Base-by-base conservation (phyloP, 2,329 filamentous ascomycete species). In the Cytospora chrysosperma region DNA sequence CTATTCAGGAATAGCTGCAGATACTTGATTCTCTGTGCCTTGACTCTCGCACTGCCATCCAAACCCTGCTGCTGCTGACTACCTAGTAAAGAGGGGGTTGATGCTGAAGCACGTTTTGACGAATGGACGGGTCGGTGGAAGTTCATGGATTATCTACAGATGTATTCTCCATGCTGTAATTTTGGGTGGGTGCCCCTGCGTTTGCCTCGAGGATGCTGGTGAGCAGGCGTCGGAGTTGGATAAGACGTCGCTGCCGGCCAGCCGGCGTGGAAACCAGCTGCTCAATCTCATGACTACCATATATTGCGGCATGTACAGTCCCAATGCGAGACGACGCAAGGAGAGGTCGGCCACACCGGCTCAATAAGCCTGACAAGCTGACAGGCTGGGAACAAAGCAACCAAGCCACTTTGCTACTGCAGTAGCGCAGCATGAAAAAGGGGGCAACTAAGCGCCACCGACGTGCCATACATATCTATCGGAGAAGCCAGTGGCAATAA, bases 31-130 rank as follows among this genome's bases (percentile, higher is more conserved):
- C 53, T 57, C 59, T 27, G 15, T 15, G 2, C 9, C 37, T 8
- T 26, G 21, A 37, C 50, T 50, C 47, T 62, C 62, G 62, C 62
- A 64, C 62, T 64, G 63, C 62, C 55, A 27, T 26, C 12, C n/a
- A n/a, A 40, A 27, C n/a, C n/a, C 17, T 43, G 19, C 40, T 21
- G 19, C 21, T 43, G 34, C 5, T 37, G 34, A 12, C 34, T 37
- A n/a, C n/a, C n/a, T n/a, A n/a, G 34, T 37, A 43, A 8, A 7
- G 40, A 21, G 40, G 40, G n/a, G n/a, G n/a, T n/a, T 15, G n/a
- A 47, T 24, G n/a, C n/a, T 13, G 43, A 21, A 15, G 9, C 43
- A 21, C 4, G n/a, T 21, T 24, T n/a, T n/a, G n/a, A n/a, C n/a
- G n/a, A n/a, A n/a, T n/a, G n/a, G n/a, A n/a, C n/a, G n/a, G n/a